Base-by-base conservation (phyloP, 2,329 filamentous ascomycete genomes). In the Stagonosporopsis rhizophila region DNA sequence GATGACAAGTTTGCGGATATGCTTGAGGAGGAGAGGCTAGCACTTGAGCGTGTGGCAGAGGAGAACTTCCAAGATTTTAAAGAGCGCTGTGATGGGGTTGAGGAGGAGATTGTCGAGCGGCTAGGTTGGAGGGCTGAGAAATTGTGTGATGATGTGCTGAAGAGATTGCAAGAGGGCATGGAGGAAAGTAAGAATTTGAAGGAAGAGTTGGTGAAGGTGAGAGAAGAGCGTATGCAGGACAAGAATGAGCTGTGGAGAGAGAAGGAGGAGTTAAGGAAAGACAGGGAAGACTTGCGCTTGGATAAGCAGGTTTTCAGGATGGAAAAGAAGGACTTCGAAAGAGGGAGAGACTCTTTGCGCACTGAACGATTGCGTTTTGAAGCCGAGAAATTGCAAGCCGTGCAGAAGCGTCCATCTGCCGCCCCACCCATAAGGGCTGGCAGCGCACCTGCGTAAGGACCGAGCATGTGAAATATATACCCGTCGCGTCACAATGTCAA, bases 1-100 rank as follows among this genome's bases (percentile, higher is more conserved):
- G 57, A 62, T 2, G 44, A 45, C 6, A 51, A 64, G 5, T 58
- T 64, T 20, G 30, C 46, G 11, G 59, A 60, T 4, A 37, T 57
- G 9, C 11, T 63, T 4, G 56, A 50, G 3, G 56, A 63, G 4
- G 37, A 56, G 28, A 15, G 28, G 8, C 52, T 48, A 15, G 27
- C 30, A 11, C 9, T 44, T 4, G 38, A 44, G 9, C 17, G 28
- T 2, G 39, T 34, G 4, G 25, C 32, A 5, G 39, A 42, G 20
- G 19, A 30, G 2, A 34, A 28, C 15, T 17, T 52, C 12, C 7
- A 44, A n/a, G 32, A 34, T 9, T 44, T 51, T 15, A 32, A 19
- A 22, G 39, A 51, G 30, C 3, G 34, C n/a, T 37, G 39, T 27
- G 47, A 50, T 12, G 23, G 40, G 6, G 6, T 30, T 1, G 32